Conservation (phyloP, 169 alveolate genomes). For the Plasmodium gallinaceum region DNA sequence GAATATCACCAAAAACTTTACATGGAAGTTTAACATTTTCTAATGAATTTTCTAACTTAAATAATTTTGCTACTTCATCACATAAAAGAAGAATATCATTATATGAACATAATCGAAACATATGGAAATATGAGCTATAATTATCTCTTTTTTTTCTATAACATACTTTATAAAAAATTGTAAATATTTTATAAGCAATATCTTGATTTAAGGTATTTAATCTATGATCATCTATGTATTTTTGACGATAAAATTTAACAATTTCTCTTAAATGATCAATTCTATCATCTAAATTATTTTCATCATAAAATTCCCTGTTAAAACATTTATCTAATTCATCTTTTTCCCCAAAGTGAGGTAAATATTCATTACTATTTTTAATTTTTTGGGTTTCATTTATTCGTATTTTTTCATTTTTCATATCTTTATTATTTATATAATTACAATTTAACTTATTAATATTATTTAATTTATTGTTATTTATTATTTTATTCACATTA, state of each 20-base stretch:
- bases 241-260: conserved; percentile 37
- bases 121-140: conserved; percentile 6
- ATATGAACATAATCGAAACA: conserved; percentile 78
- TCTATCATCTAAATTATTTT: conserved; percentile 1
- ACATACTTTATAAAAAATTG: conserved; percentile 64
- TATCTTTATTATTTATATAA: neutral
- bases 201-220: conserved; percentile 73
- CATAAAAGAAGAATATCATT: conserved; percentile 81
- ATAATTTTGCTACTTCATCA: conserved; percentile 77
- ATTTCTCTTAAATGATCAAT: conserved; percentile 1
- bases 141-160: conserved; percentile 54
- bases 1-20: conserved; percentile 80
- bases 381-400: neutral
- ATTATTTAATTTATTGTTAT: neutral
- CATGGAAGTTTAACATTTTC: conserved; percentile 73
- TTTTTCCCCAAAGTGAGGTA: conserved; percentile 17
- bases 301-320: neutral
- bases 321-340: neutral
- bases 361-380: neutral
- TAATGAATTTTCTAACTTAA: conserved; percentile 78
- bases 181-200: conserved; percentile 78
- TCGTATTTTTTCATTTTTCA: neutral
- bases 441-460: neutral
- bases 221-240: conserved; percentile 21
- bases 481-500: neutral